phyloP scores from a whole-genome alignment of 2,329 filamentous ascomycete genomes.

The Xylariaceae sp. region DNA sequence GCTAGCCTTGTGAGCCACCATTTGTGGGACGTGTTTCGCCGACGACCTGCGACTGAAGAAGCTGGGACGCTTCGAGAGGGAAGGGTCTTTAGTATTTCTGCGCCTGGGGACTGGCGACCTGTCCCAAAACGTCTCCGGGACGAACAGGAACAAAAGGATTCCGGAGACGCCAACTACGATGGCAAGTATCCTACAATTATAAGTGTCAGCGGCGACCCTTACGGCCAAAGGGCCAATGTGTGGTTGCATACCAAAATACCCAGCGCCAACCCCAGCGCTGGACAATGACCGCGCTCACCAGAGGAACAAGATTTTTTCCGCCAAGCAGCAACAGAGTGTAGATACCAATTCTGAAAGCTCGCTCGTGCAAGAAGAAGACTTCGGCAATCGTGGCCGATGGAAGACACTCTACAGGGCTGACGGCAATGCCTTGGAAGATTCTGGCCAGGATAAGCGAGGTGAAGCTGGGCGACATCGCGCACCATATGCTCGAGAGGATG shows the following conservation, averaged over 20 bases:
- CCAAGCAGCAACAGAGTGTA: slow-evolving; percentile 85
- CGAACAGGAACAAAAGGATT: slow-evolving; percentile 74
- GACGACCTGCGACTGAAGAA: slow-evolving; percentile 43
- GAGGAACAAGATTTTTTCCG: slow-evolving; percentile 82
- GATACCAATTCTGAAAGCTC: slow-evolving; percentile 81
- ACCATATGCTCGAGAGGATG: slow-evolving; percentile 71
- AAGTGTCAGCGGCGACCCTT: no score
- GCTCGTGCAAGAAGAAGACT: slow-evolving; percentile 92
- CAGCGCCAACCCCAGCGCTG: slow-evolving; percentile 74
- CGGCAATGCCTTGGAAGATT: slow-evolving; percentile 79
- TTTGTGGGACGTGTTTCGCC: slow-evolving; percentile 21
- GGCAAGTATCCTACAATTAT: slow-evolving; percentile 71
- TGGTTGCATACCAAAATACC: slow-evolving; percentile 78
- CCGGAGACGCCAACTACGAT: slow-evolving; percentile 68
- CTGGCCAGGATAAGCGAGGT: slow-evolving; percentile 71
- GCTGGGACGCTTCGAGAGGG: slow-evolving; percentile 12
- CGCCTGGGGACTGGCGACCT: slow-evolving; percentile 52
- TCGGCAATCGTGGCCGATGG: slow-evolving; percentile 92
- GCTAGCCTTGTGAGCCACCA: slow-evolving; percentile 4
- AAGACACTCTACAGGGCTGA: slow-evolving; percentile 86
- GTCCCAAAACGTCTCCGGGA: slow-evolving; percentile 96
- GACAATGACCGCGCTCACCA: slow-evolving; percentile 82
- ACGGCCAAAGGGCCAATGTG: no score
- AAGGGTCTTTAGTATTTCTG: no score
- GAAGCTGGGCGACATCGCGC: slow-evolving; percentile 75